A percentile compares a stretch with the other conserved stretches of the same genome.
phyloP scores from a whole-genome alignment of 805 yeast genomes.

The Cyberlindnera euphorbiiphila region DNA sequence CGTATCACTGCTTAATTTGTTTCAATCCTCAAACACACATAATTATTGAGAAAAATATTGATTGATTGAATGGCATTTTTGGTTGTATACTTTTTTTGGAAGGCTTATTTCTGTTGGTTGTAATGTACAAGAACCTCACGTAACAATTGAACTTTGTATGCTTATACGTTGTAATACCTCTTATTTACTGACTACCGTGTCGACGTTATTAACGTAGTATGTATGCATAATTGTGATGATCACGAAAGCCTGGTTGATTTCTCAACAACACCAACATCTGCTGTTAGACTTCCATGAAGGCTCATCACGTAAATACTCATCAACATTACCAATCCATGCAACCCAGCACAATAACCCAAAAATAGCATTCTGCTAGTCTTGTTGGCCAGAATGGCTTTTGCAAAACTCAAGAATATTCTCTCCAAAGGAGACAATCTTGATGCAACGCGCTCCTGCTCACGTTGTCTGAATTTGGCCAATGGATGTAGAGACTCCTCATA shows the following conservation, averaged over 20 bases:
- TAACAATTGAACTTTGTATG: no score
- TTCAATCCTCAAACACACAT: not conserved
- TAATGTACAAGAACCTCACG: conserved; percentile 12
- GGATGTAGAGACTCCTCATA: conserved; percentile 83
- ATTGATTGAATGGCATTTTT: conserved; percentile 6
- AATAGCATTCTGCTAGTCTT: conserved; percentile 68
- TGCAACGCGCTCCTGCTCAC: conserved; percentile 71
- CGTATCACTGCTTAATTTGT: conserved; percentile 62
- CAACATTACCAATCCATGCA: conserved; percentile 71
- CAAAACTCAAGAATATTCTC: conserved; percentile 66
- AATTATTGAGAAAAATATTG: not conserved
- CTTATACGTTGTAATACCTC: no score
- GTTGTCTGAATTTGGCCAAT: conserved; percentile 72
- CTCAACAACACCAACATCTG: conserved; percentile 12
- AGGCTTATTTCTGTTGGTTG: conserved; percentile 12
- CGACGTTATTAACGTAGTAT: no score
- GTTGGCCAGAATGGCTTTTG: conserved; percentile 73
- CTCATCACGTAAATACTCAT: conserved; percentile 54
- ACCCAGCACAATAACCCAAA: conserved; percentile 64
- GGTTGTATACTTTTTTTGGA: conserved; percentile 8
- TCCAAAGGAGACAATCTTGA: conserved; percentile 75
- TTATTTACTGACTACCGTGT: no score
- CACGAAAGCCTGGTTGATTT: not conserved
- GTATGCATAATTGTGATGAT: not conserved
- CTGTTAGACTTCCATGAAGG: conserved; percentile 31